Percentiles rank a stretch among this genome's conserved stretches.
phyloP scores from a whole-genome alignment of 2,329 filamentous ascomycete genomes.

The Alternaria conjuncta region DNA sequence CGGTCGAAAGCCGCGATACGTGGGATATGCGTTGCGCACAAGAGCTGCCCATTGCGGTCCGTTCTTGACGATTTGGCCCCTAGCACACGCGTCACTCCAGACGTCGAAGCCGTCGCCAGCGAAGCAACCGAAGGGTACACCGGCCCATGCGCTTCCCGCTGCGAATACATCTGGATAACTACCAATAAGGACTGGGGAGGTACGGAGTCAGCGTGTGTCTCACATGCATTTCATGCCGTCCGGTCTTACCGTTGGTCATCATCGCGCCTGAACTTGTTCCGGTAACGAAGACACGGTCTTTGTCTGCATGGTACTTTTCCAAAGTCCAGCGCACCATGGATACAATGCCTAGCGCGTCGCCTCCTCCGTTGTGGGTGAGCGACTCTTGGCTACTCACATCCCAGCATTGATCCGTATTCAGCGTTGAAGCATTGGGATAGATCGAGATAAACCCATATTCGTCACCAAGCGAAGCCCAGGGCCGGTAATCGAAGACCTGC shows the following conservation, averaged over 20 bases:
- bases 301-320: constrained; percentile 37
- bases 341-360: constrained; percentile 43
- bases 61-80: constrained; percentile 39
- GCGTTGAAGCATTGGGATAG: constrained; percentile 33
- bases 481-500: constrained; percentile 35
- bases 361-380: constrained; percentile 42
- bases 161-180: constrained; percentile 46
- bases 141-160: constrained; percentile 43
- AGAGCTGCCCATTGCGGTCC: constrained; percentile 39
- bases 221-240: neutral
- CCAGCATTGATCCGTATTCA: constrained; percentile 45
- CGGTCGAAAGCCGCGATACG: constrained; percentile 38
- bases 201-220: neutral
- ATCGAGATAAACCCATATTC: constrained; percentile 46
- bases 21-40: constrained; percentile 39
- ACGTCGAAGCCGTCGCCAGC: constrained; percentile 39
- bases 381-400: constrained; percentile 43
- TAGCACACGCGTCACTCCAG: constrained; percentile 43
- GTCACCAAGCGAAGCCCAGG: constrained; percentile 40
- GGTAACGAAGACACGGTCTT: constrained; percentile 40
- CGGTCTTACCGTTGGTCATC: constrained; percentile 35
- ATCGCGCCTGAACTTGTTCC: constrained; percentile 46
- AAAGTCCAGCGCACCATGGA: constrained; percentile 41
- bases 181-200: constrained; percentile 31
- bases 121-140: constrained; percentile 47